Base-by-base conservation (phyloP, 306 rosid genomes). In the Glycine latifolia region DNA sequence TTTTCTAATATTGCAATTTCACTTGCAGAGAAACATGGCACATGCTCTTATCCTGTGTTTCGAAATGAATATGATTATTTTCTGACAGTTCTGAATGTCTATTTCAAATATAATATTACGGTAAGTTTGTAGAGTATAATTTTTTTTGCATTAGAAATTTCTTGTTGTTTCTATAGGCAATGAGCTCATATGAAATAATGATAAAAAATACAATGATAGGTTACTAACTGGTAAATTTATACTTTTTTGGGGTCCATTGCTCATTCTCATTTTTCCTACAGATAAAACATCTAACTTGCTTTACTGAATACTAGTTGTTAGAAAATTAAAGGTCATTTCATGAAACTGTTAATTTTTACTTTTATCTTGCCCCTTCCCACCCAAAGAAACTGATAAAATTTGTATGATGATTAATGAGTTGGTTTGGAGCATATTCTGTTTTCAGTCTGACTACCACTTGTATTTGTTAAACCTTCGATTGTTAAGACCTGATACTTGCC, bases 1-100 rank as follows among this genome's bases (percentile, higher is more conserved):
- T 13, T 13, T 60, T 79, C 61, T 88, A 39, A 81, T 48, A 50
- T 66, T 76, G 14, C 26, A 48, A 81, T 81, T 59, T 79, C 79
- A 58, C 71, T 71, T 89, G 89, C 97, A 95, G 99, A 90, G 90
- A 95, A 91, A 91, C 99, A 95, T 35, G 99, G 99, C 35, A 93
- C 99, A 11, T 95, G 99, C 80, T 89, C 97, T 7, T 74, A 41
- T 85, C 91, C 99, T 31, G 99, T 91, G 65, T 1, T 83, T 76
- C 47, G 54, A 53, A 94, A 95, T 81, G 99, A 93, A 88, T 91
- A 95, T 88, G 84, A 60, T 69, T 95, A 91, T 73, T 95, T 95
- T 87, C 62, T 93, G 85, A 83, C 91, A 2, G 67, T 85, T 17
- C 87, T 95, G 71, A 95, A 89, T 87, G 14, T 95, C 78, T 95